Conservation (phyloP, 169 alveolate species). For the Eimeria acervulina region DNA sequence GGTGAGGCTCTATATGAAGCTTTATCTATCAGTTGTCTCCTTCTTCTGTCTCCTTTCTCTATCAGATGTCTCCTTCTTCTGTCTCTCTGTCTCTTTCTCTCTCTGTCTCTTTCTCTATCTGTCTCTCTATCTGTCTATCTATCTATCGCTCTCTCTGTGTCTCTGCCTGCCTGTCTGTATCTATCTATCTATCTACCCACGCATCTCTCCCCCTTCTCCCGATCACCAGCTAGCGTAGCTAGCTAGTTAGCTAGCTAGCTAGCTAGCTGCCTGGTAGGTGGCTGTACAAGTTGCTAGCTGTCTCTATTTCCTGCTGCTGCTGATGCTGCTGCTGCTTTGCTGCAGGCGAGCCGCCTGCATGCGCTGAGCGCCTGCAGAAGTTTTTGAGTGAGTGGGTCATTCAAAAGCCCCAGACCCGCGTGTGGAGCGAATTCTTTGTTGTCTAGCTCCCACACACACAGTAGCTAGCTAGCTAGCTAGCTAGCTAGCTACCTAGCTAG, state of each 20-base stretch:
- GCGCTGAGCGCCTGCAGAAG: conserved; percentile 89
- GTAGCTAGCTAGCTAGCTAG: background rate
- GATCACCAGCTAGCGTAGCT: no score
- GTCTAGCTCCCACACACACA: conserved; percentile 6
- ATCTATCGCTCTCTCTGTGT: background rate
- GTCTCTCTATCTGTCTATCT: no score
- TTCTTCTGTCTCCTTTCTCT: background rate
- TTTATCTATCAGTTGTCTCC: background rate
- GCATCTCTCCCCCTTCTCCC: background rate
- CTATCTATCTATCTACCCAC: background rate
- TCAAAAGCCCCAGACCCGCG: conserved; percentile 77
- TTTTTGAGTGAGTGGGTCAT: conserved; percentile 88
- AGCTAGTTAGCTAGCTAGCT: no score
- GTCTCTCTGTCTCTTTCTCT: no score
- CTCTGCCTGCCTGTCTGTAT: background rate
- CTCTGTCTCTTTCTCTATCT: no score
- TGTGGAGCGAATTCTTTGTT: conserved; percentile 77
- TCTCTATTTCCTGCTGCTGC: background rate
- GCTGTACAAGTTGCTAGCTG: no score
- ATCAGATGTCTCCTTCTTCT: no score
- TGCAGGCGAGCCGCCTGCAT: conserved; percentile 94
- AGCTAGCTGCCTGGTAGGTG: no score
- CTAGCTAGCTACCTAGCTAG: no score
- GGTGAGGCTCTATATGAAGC: conserved; percentile 78
- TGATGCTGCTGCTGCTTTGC: background rate